Conservation (phyloP, 2,329 filamentous ascomycete species). For the Nemania bipapillata region DNA sequence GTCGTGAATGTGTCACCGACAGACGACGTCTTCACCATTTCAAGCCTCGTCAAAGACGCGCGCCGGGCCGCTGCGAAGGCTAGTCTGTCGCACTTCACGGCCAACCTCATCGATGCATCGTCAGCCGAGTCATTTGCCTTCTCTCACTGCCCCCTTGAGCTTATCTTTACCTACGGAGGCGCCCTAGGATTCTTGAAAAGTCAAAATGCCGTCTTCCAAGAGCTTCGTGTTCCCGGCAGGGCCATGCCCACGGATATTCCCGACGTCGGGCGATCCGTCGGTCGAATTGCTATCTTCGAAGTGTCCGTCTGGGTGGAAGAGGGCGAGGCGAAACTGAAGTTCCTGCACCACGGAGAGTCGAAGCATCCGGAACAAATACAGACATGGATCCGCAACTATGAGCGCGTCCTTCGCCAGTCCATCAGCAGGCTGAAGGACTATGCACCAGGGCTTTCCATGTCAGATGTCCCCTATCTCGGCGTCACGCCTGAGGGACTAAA, state of each 20-base stretch:
- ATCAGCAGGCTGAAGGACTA: slow-evolving; percentile 57
- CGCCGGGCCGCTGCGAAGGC: slow-evolving; percentile 58
- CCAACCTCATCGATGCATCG: slow-evolving; percentile 47
- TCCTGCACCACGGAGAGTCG: slow-evolving; percentile 58
- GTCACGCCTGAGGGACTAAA: slow-evolving; percentile 60
- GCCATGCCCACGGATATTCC: slow-evolving; percentile 55
- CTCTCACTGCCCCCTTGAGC: slow-evolving; percentile 64
- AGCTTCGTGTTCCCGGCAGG: slow-evolving; percentile 56
- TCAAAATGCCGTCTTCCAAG: slow-evolving; percentile 62
- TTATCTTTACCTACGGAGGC: slow-evolving; percentile 68
- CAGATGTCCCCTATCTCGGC: slow-evolving; percentile 62
- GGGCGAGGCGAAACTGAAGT: slow-evolving; percentile 58
- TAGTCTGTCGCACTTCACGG: slow-evolving; percentile 63
- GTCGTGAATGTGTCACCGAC: slow-evolving; percentile 56
- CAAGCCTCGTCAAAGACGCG: slow-evolving; percentile 65
- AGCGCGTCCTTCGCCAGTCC: slow-evolving; percentile 59
- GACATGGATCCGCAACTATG: slow-evolving; percentile 61
- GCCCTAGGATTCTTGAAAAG: slow-evolving; percentile 61
- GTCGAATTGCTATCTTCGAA: slow-evolving; percentile 64
- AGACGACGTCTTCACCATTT: slow-evolving; percentile 62
- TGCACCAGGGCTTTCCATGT: slow-evolving; percentile 61
- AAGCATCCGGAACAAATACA: slow-evolving; percentile 58
- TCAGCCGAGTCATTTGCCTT: slow-evolving; percentile 52
- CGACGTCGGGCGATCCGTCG: slow-evolving; percentile 59
- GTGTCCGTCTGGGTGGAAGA: slow-evolving; percentile 61